Evolutionary conservation across 2,329 filamentous ascomycete species (phyloP).

Genomic region (Zopfia rhizophila): DNA sequence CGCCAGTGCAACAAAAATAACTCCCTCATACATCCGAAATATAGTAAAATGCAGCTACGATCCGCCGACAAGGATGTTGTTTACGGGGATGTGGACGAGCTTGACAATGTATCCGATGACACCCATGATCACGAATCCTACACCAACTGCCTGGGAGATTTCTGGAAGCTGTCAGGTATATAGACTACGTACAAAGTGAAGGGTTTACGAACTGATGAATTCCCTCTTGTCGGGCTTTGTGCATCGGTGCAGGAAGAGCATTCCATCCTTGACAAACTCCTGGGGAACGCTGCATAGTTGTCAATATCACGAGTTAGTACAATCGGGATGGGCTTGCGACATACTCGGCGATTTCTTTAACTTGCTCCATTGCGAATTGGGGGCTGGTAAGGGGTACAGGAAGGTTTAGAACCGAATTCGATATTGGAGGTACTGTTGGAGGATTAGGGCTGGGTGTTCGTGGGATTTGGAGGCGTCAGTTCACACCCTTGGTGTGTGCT

Average conservation of each 20-base stretch:
- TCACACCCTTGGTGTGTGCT: not conserved
- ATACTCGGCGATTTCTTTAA: slow-evolving; percentile 74
- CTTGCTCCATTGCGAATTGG: slow-evolving; percentile 69
- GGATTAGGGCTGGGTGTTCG: too few species aligned
- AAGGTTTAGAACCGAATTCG: too few species aligned
- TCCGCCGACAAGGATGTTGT: slow-evolving; percentile 63
- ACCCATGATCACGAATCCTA: slow-evolving; percentile 65
- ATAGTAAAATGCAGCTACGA: slow-evolving; percentile 38
- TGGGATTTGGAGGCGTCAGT: not conserved
- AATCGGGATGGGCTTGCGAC: slow-evolving; percentile 16
- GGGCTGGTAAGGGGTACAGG: not conserved
- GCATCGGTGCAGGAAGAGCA: slow-evolving; percentile 61
- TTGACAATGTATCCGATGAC: slow-evolving; percentile 65
- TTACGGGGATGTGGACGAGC: slow-evolving; percentile 64
- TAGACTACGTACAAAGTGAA: slow-evolving; percentile 1
- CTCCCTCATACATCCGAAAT: slow-evolving; percentile 1
- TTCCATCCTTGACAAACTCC: slow-evolving; percentile 59
- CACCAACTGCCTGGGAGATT: slow-evolving; percentile 63
- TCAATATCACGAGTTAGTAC: slow-evolving; percentile 27
- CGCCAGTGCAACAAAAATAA: slow-evolving; percentile 9
- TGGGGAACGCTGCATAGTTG: slow-evolving; percentile 45
- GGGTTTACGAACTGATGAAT: slow-evolving; percentile 37
- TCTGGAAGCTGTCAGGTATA: slow-evolving; percentile 38
- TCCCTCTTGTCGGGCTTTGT: slow-evolving; percentile 57
- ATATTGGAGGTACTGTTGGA: not conserved